Percentiles rank a stretch among this genome's conserved stretches.
phyloP scores from a whole-genome alignment of 2,329 filamentous ascomycete species.

The Alternaria gaisen region DNA sequence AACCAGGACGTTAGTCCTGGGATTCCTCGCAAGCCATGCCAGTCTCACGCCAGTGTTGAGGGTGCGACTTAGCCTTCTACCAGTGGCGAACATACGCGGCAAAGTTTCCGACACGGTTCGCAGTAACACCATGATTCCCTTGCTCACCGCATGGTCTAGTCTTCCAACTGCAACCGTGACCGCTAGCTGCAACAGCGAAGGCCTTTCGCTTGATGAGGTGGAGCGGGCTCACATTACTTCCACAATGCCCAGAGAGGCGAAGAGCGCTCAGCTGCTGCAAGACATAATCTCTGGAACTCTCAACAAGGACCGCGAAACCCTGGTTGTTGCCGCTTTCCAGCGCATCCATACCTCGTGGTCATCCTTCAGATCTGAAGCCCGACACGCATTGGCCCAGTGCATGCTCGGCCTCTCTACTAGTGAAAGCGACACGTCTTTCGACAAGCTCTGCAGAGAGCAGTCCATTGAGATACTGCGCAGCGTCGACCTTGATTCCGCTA shows the following conservation, averaged over 20 bases:
- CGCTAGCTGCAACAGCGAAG: slow-evolving; percentile 60
- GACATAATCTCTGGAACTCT: slow-evolving; percentile 58
- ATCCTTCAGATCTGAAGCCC: slow-evolving; percentile 71
- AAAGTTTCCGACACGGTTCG: slow-evolving; percentile 78
- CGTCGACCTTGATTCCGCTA: slow-evolving; percentile 76
- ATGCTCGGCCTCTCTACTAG: slow-evolving; percentile 70
- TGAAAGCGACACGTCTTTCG: slow-evolving; percentile 41
- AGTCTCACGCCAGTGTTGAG: slow-evolving; percentile 72
- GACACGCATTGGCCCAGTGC: slow-evolving; percentile 66
- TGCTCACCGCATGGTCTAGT: slow-evolving; percentile 73
- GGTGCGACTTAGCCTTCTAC: slow-evolving; percentile 77
- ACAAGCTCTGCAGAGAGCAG: slow-evolving; percentile 58
- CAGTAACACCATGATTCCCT: slow-evolving; percentile 77
- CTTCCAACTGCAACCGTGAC: slow-evolving; percentile 62
- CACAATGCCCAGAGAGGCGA: slow-evolving; percentile 65
- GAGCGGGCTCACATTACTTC: slow-evolving; percentile 63
- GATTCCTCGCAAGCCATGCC: slow-evolving; percentile 77
- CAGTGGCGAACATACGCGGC: slow-evolving; percentile 73
- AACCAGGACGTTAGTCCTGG: slow-evolving; percentile 70
- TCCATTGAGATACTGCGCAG: slow-evolving; percentile 76
- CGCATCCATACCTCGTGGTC: slow-evolving; percentile 78
- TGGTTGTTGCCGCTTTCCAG: slow-evolving; percentile 72
- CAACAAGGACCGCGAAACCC: slow-evolving; percentile 58
- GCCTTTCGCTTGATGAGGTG: slow-evolving; percentile 58
- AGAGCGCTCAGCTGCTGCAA: slow-evolving; percentile 65